Evolutionary conservation across 2,329 filamentous ascomycete genomes (phyloP).

Genomic region (Fusarium sp.): DNA sequence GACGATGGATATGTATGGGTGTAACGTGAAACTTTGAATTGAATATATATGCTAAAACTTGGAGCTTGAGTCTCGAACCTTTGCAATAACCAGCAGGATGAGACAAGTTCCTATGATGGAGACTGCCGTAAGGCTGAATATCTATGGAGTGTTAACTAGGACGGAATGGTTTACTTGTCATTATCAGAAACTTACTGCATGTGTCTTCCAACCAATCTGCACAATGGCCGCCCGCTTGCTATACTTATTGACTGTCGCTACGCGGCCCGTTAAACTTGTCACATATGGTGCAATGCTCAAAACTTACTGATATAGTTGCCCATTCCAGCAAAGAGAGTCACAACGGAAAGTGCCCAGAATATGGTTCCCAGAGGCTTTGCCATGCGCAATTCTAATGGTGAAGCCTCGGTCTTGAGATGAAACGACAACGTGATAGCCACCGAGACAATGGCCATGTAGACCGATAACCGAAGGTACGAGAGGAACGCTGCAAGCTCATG

Average conservation of each 20-base stretch:
- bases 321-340: slow-evolving; percentile 83
- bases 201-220: slow-evolving; percentile 94
- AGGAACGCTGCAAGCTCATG: slow-evolving; percentile 74
- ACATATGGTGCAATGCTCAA: not conserved
- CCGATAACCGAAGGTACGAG: slow-evolving; percentile 88
- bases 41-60: slow-evolving; percentile 17
- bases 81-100: slow-evolving; percentile 70
- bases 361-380: slow-evolving; percentile 87
- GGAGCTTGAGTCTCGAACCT: slow-evolving; percentile 45
- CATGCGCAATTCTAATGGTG: slow-evolving; percentile 79
- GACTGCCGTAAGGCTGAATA: slow-evolving; percentile 73
- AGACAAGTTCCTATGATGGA: slow-evolving; percentile 77
- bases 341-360: slow-evolving; percentile 87
- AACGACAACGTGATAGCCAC: slow-evolving; percentile 95
- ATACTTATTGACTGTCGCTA: slow-evolving; percentile 83
- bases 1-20: slow-evolving; percentile 27
- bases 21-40: slow-evolving; percentile 6
- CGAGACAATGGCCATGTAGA: slow-evolving; percentile 92
- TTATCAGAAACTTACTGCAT: slow-evolving; percentile 71
- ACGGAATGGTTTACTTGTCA: not conserved
- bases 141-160: slow-evolving; percentile 57
- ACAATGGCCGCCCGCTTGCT: slow-evolving; percentile 85
- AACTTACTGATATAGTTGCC: slow-evolving; percentile 85
- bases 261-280: slow-evolving; percentile 1
- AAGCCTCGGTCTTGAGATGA: slow-evolving; percentile 84